A percentile compares a stretch with the other conserved stretches of the same genome.
Evolutionary conservation across 176 grass and related monocot genomes (phyloP).

Genomic region (Paspalum notatum): DNA sequence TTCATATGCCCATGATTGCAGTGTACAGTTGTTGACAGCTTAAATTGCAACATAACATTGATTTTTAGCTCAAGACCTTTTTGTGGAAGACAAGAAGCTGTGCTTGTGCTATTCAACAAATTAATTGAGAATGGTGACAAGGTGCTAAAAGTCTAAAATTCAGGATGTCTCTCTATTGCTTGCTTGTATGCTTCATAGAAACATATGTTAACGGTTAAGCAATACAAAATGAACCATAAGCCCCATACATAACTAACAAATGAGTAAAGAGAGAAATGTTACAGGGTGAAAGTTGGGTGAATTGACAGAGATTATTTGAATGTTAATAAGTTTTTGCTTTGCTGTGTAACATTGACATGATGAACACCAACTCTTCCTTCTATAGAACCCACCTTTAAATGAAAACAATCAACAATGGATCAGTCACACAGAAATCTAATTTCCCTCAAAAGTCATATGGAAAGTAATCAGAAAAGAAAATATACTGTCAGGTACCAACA

Average conservation of each 20-base stretch:
- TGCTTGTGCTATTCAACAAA: constrained; percentile 10
- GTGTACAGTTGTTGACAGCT: neutral
- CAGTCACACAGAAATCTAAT: constrained; percentile 16
- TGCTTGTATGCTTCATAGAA: neutral
- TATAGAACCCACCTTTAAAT: constrained; percentile 84
- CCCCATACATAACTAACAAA: neutral
- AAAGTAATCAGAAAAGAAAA: constrained; percentile 17
- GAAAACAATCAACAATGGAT: constrained; percentile 22
- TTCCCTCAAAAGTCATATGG: neutral
- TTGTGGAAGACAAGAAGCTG: neutral
- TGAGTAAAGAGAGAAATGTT: constrained; percentile 46
- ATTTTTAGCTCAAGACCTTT: constrained; percentile 11
- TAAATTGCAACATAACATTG: neutral
- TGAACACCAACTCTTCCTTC: constrained; percentile 98
- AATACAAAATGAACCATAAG: neutral
- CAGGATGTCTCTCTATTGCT: neutral
- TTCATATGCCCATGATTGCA: neutral
- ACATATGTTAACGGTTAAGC: neutral
- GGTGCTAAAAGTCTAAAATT: constrained; percentile 8
- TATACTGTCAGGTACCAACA: neutral
- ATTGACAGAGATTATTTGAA: constrained; percentile 98
- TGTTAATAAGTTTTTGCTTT: constrained; percentile 89
- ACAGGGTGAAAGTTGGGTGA: constrained; percentile 95
- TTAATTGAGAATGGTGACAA: constrained; percentile 28
- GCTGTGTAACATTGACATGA: constrained; percentile 88